These are phyloP conservation scores for Penicillium sp. DNA, from an alignment of 2,329 filamentous ascomycete genomes.

Conservation along the genomic window DNA sequence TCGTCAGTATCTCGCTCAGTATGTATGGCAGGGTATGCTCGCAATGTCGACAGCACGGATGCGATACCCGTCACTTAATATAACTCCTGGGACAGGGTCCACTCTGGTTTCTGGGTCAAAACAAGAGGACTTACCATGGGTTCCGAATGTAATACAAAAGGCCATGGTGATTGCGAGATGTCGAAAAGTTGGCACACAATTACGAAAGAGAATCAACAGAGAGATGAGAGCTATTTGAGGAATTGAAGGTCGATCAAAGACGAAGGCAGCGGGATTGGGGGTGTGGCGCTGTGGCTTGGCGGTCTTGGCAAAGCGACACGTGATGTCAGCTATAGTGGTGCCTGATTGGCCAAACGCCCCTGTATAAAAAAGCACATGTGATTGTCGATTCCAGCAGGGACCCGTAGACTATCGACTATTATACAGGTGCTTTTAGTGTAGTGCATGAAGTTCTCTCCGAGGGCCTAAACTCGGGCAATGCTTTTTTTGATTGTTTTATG, in stretches of 20 bases:
- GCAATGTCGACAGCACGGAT: neutral
- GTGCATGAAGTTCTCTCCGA: neutral
- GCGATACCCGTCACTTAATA: neutral
- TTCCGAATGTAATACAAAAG: slow-evolving; percentile 45
- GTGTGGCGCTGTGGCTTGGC: slow-evolving; percentile 39
- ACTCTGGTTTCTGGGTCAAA: slow-evolving; percentile 6
- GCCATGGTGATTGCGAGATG: slow-evolving; percentile 31
- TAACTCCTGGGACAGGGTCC: slow-evolving; percentile 10
- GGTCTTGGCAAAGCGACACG: slow-evolving; percentile 24
- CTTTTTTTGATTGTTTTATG: neutral
- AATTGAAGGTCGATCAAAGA: slow-evolving; percentile 10
- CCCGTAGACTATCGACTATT: neutral
- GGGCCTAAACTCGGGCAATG: neutral
- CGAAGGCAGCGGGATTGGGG: slow-evolving; percentile 31
- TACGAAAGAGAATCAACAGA: neutral
- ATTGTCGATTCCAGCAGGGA: neutral
- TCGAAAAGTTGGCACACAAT: neutral
- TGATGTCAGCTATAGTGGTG: slow-evolving; percentile 9
- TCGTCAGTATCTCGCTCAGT: slow-evolving; percentile 14
- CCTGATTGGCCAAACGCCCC: slow-evolving; percentile 15
- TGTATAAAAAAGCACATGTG: slow-evolving; percentile 3
- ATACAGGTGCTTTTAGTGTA: neutral
- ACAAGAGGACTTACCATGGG: slow-evolving; percentile 34
- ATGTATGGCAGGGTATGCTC: slow-evolving; percentile 6
- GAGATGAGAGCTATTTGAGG: slow-evolving; percentile 3